These are phyloP conservation scores for Plasmodium inui DNA, from an alignment of 169 alveolate species.

Conservation along the genomic window DNA sequence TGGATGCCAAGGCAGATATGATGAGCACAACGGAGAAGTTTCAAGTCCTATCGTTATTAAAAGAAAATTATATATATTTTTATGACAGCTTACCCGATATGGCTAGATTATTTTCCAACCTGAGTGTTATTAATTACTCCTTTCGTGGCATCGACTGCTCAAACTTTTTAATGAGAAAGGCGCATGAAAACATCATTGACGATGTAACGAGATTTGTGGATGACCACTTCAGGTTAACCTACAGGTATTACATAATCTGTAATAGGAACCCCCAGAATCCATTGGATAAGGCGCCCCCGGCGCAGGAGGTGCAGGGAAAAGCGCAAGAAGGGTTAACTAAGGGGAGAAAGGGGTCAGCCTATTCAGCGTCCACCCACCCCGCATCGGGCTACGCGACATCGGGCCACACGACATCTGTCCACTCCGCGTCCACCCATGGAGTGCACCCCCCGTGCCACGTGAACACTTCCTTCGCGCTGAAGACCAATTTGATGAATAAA, in stretches of 20 bases:
- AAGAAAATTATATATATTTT: slow-evolving; percentile 69
- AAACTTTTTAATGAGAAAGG: slow-evolving; percentile 54
- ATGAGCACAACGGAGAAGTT: slow-evolving; percentile 53
- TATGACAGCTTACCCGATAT: slow-evolving; percentile 47
- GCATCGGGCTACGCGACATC: too few species aligned
- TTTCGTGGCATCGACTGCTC: slow-evolving; percentile 68
- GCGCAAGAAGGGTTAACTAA: background rate
- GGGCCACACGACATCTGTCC: background rate
- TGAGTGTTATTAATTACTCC: slow-evolving; percentile 60
- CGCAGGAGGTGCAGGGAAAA: background rate
- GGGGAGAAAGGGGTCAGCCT: background rate
- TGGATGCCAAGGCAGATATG: slow-evolving; percentile 58
- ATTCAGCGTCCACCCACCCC: background rate
- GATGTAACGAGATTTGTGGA: slow-evolving; percentile 47
- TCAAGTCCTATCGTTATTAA: slow-evolving; percentile 45
- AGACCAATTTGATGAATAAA: slow-evolving; percentile 59
- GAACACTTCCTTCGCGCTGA: slow-evolving; percentile 21
- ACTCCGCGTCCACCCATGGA: background rate
- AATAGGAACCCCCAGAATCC: background rate
- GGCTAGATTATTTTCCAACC: slow-evolving; percentile 29
- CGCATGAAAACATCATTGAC: slow-evolving; percentile 8
- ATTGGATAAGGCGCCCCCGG: background rate
- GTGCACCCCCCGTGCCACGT: background rate
- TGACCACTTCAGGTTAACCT: slow-evolving; percentile 68
- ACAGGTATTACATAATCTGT: slow-evolving; percentile 61